Base-by-base conservation (phyloP, 2,329 filamentous ascomycete species). In the Penicillium rolfsii region DNA sequence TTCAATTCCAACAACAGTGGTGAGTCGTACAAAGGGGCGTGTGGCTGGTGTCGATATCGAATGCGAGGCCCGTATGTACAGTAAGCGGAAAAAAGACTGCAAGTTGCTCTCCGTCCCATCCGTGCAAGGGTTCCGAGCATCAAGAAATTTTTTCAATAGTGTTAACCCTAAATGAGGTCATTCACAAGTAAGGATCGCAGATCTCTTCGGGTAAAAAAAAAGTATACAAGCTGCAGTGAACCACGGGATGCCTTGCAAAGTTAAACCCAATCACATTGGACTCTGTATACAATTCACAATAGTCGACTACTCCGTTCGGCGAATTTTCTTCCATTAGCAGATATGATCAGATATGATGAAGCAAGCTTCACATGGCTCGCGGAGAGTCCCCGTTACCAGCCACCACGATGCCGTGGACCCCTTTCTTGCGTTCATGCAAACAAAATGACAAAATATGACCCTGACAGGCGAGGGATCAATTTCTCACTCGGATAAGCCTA, bases 331-430 rank as follows among this genome's bases (percentile, higher is more conserved):
- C 14, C 12, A 46, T 14, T 48, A 48, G 45, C n/a, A 48, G 45
- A 48, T 48, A 24, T 48, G 19, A 22, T 22, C 19, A 22, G 19
- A 22, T 22, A 22, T 30, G 45, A 22, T 5, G 49, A 52, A 52
- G 33, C 49, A 36, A 38, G 33, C 24, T 52, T 55, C 67, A 67
- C 61, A 22, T 22, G 61, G 65, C 57, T 50, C 54, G 52, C 45
- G 41, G 60, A 59, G 64, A 67, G 49, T 30, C 24, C 63, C 57
- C 60, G 60, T 60, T 52, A 58, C 64, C 57, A 65, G 60, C 62
- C 65, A 65, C 63, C 63, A 62, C 57, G 52, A 62, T 59, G 33
- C 46, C 45, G 5, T 45, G 14, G 24, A 30, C 45, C 16, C 45
- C 45, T 48, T 48, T 48, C 45, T 48, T 48, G 45, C 45, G 30